phyloP scores from a whole-genome alignment of 345 rosid genomes.

The Eucalyptus viminalis region DNA sequence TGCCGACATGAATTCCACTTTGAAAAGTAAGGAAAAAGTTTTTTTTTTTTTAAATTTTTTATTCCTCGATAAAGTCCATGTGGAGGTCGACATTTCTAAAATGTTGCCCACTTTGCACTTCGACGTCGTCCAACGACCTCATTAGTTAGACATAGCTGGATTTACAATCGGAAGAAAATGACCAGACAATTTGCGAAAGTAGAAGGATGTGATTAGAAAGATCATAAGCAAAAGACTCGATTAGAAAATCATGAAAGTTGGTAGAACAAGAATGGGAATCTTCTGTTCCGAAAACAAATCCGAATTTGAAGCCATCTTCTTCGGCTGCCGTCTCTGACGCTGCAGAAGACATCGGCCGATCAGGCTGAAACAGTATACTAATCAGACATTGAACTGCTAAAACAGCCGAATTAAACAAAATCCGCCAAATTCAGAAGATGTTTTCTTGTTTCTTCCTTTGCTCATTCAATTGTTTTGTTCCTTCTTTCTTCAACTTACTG shows the following conservation, averaged over 20 bases:
- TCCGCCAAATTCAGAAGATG: too few species aligned
- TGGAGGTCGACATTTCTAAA: not conserved
- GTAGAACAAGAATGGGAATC: not conserved
- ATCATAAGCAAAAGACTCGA: not conserved
- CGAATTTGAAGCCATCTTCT: not conserved
- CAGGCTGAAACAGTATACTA: too few species aligned
- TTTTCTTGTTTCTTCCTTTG: too few species aligned
- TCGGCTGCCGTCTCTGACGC: not conserved
- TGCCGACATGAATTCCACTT: too few species aligned
- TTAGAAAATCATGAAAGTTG: not conserved
- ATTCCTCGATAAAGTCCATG: not conserved
- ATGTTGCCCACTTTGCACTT: not conserved
- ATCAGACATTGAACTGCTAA: too few species aligned
- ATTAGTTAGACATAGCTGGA: not conserved
- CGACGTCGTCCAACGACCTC: not conserved
- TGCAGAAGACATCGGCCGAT: too few species aligned
- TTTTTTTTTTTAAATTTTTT: too few species aligned
- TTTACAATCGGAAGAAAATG: not conserved
- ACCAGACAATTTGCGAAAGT: not conserved
- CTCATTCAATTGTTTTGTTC: too few species aligned
- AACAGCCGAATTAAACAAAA: too few species aligned
- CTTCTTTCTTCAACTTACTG: too few species aligned
- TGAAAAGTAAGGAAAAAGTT: not conserved
- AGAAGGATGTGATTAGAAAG: not conserved
- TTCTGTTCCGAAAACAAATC: not conserved